Conservation (phyloP, 2,329 filamentous ascomycete genomes). For the Didymella exigua region DNA sequence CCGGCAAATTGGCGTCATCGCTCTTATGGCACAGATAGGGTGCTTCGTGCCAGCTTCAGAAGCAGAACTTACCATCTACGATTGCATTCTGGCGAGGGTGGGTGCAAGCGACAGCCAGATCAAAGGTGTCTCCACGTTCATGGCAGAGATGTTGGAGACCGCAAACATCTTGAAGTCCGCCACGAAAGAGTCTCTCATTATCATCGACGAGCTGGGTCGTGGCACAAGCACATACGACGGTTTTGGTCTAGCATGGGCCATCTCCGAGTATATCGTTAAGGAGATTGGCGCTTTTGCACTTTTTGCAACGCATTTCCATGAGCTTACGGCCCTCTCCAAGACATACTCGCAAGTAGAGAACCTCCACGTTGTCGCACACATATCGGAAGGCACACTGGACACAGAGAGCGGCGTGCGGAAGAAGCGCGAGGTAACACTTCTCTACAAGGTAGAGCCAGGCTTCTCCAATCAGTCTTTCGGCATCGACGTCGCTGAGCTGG, state of each 20-base stretch:
- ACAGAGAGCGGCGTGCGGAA: conserved; percentile 46
- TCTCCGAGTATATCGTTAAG: conserved; percentile 94
- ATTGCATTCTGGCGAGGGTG: conserved; percentile 94
- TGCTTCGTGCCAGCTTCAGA: conserved; percentile 93
- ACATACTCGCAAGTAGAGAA: conserved; percentile 88
- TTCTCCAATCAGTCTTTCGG: conserved; percentile 98
- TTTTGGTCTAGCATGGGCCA: conserved; percentile 98
- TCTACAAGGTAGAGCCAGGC: conserved; percentile 95
- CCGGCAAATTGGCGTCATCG: conserved; percentile 94
- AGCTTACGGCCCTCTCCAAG: conserved; percentile 88
- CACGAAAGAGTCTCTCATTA: conserved; percentile 93
- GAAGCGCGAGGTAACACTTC: conserved; percentile 80
- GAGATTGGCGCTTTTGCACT: conserved; percentile 94
- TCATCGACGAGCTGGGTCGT: conserved; percentile 95
- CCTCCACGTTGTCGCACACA: conserved; percentile 94
- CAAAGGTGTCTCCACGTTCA: conserved; percentile 97
- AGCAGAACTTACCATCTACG: conserved; percentile 93
- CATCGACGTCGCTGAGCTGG: conserved; percentile 96
- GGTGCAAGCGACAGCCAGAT: conserved; percentile 96
- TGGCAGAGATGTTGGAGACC: conserved; percentile 99
- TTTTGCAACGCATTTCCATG: conserved; percentile 98
- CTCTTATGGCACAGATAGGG: conserved; percentile 94
- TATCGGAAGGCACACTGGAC: conserved; percentile 62
- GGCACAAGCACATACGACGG: conserved; percentile 98
- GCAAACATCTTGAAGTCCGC: conserved; percentile 98